Evolutionary conservation across 225 moss, liverwort and hornwort species (phyloP).

Genomic region (Polytrichum commune): DNA sequence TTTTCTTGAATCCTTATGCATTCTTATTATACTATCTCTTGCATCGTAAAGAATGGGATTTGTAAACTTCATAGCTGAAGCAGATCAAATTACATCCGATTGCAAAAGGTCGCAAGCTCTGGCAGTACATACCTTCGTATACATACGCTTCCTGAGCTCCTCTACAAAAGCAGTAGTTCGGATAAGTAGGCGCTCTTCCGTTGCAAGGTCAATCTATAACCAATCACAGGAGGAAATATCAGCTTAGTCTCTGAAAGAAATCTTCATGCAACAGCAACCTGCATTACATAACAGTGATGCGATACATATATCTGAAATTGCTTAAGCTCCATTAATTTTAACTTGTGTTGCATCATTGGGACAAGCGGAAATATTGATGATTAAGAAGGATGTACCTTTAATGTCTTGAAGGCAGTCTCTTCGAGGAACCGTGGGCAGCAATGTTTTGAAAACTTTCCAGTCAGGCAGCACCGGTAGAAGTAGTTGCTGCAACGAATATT

Average conservation of each 20-base stretch:
- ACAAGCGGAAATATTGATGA: no score
- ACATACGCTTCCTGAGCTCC: slow-evolving; percentile 74
- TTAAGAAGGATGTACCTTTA: slow-evolving; percentile 51
- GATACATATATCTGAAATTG: no score
- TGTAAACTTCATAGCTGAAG: no score
- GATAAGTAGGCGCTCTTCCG: slow-evolving; percentile 79
- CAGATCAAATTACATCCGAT: no score
- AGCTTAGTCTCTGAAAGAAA: background rate
- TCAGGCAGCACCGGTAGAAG: slow-evolving; percentile 96
- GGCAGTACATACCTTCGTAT: slow-evolving; percentile 62
- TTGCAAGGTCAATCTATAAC: slow-evolving; percentile 63
- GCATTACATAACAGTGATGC: no score
- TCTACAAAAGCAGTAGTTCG: slow-evolving; percentile 93
- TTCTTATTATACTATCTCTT: no score
- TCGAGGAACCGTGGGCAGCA: slow-evolving; percentile 98
- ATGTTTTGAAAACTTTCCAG: slow-evolving; percentile 82
- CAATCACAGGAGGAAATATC: background rate
- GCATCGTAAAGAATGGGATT: no score
- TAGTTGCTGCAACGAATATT: slow-evolving; percentile 69
- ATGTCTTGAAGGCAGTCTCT: slow-evolving; percentile 55
- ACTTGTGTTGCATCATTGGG: no score
- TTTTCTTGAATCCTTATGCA: no score
- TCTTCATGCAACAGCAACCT: no score
- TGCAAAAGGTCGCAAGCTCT: no score
- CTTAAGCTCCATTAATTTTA: no score